Base-by-base conservation (phyloP, 2,329 filamentous ascomycete species). In the Diplodia intermedia region DNA sequence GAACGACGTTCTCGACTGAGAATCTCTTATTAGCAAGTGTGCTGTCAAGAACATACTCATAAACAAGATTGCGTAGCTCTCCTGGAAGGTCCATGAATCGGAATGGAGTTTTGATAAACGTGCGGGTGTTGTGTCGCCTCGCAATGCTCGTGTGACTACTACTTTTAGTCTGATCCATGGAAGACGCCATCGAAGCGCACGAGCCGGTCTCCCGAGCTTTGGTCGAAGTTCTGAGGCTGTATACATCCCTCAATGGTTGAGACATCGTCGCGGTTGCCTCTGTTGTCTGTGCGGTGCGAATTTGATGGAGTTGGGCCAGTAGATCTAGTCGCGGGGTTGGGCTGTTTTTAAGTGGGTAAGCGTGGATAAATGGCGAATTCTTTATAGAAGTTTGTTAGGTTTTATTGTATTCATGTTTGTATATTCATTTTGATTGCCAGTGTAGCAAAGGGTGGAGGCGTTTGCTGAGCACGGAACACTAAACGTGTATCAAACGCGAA, bases 61-160 rank as follows among this genome's bases (percentile, higher is more conserved):
- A 56, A 12, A 56, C 2, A 18, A 7, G 18, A n/a, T 23, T 38
- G 15, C 54, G 54, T 3, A 56, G 15, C 18, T 56, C 54, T 18
- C 8, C 31, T n/a, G 54, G 54, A n/a, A 56, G 18, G 12, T 38
- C n/a, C 54, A 56, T 56, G n/a, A 56, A 56, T 14, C 18, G 31
- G 3, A 56, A 55, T 15, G 38, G 38, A 43, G 38, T 4, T 6
- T 8, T 15, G 40, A 2, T 18, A 1, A 29, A 14, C 12, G 23
- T 1, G 49, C 49, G 31, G 31, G 5, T 33, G 31, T 33, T 33
- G 31, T 33, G 8, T 33, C 31, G 31, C 31, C 31, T 33, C 0
- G 31, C 6, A 52, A 7, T 11, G 4, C 5, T 18, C 12, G 2
- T 3, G 20, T 52, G 23, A 8, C 23, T 7, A 26, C 4, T 31